Base-by-base conservation (phyloP, 108 stramenopile species). In the Discostella stelligeroides region DNA sequence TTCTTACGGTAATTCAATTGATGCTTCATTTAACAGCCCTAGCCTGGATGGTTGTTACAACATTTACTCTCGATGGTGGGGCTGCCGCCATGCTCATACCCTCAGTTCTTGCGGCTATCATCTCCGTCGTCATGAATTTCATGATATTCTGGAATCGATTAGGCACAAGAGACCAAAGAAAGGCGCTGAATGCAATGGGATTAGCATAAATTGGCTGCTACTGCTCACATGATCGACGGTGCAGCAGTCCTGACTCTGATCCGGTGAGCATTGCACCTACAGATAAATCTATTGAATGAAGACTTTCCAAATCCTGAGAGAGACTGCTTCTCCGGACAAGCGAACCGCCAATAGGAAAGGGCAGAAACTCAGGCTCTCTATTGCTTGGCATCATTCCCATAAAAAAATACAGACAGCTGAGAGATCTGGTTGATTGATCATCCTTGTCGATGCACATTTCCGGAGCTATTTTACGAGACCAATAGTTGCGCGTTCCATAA, bases 341-440 rank as follows among this genome's bases (percentile, higher is more conserved):
- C 38, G 82, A 73, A 20, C 90, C 89, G 43, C 73, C 63, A 30
- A 92, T 63, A 8, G 95, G 95, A n/a, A 92, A 28, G 37, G 95
- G 95, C 25, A 95, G 66, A 80, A 81, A 92, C 50, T 93, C 85
- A n/a, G 92, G 90, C 61, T 93, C 91, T 61, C 92, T 69, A 1
- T 43, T 65, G 45, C 83, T 79, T 39, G 89, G 90, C 50, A 92
- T 66, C 59, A 92, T 70, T 42, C 84, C 60, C 27, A 79, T 70
- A 14, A 82, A 45, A 7, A 86, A 15, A 8, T 70, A 53, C 53
- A 65, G 67, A 20, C 45, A 67, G 9, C 70, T 70, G 18, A 24
- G 64, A 55, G 54, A 56, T 5, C 66, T 61, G 49, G n/a, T 17
- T 27, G 28, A 13, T 39, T 67, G 39, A 46, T 76, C 61, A 63